phyloP scores from a whole-genome alignment of 2,329 filamentous ascomycete genomes.

The Spiromastix sp. region DNA sequence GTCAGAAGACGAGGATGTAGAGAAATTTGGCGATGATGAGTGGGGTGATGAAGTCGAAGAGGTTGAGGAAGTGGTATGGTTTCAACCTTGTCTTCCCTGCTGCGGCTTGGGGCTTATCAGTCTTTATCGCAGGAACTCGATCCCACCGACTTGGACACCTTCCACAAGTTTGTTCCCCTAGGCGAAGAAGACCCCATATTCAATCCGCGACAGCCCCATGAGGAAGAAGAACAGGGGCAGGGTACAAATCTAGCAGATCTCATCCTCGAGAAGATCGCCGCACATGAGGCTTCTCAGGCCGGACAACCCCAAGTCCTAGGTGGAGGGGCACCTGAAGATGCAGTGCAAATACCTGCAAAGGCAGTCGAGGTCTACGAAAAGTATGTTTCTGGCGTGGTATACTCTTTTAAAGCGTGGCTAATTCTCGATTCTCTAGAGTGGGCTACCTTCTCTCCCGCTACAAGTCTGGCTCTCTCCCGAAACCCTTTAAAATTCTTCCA shows the following conservation, averaged over 20 bases:
- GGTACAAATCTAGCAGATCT: constrained; percentile 80
- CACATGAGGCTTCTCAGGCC: constrained; percentile 64
- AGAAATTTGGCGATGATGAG: constrained; percentile 50
- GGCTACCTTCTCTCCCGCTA: constrained; percentile 83
- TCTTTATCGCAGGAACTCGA: constrained; percentile 58
- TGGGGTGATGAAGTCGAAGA: constrained; percentile 74
- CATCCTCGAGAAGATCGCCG: constrained; percentile 88
- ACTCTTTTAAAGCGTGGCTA: constrained; percentile 7
- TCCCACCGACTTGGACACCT: constrained; percentile 77
- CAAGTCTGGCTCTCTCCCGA: constrained; percentile 91
- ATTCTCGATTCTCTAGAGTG: constrained; percentile 43
- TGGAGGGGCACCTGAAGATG: constrained; percentile 59
- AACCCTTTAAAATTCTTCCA: constrained; percentile 94
- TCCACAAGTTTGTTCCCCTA: constrained; percentile 77
- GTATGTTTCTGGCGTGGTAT: constrained; percentile 33
- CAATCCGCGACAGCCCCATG: constrained; percentile 42
- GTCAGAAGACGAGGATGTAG: constrained; percentile 33
- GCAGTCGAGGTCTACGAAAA: constrained; percentile 92
- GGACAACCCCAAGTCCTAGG: constrained; percentile 36
- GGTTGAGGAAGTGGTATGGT: constrained; percentile 34
- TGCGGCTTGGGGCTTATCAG: not conserved
- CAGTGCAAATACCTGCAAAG: constrained; percentile 78
- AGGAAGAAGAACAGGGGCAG: constrained; percentile 38
- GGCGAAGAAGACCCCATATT: constrained; percentile 64
- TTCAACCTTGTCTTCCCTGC: not conserved